Evolutionary conservation across 2,329 filamentous ascomycete species (phyloP), one percentile per base, ranked within the genome.

Genomic region (Harringtonia lauricola): DNA sequence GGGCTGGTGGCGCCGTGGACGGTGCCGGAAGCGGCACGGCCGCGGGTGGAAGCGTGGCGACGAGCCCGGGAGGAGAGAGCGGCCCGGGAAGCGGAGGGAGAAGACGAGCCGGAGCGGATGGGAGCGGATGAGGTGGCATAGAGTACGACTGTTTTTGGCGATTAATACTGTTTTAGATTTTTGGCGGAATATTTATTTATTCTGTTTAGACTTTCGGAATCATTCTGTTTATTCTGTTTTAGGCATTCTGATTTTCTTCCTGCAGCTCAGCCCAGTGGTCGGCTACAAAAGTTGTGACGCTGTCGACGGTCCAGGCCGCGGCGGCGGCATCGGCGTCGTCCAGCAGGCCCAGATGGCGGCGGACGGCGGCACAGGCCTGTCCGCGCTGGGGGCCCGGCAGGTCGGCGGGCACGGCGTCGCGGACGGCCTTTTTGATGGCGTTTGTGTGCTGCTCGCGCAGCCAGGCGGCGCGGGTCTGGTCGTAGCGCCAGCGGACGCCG

Each of bases 41-140:
- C 60, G 3, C 65, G 62, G 42, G 66, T 66, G 55, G 63, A 66
- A 12, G 61, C 62, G 2, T 74, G 71, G 71, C 61, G 62, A 24
- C 57, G 57, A 22, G 59, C 61, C 12, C 59, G 65, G 22, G 44
- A 63, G 24, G 66, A 63, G 4, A n/a, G n/a, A n/a, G n/a, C n/a
- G n/a, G n/a, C n/a, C n/a, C 59, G 57, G 38, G 66, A 73, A 50
- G 58, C 31, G 63, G 59, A 3, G 54, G 61, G 31, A 63, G 66
- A 29, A 4, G 35, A 57, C 57, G 19, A 54, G 62, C 33, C 64
- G 8, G 39, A 28, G 10, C 26, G 14, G 18, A 24, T 21, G 18
- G 26, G 10, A 1, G 41, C 22, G 2, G 41, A 15, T 12, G 30
- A 39, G 14, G 28, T 39, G 54, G 45, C 41, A 59, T 57, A 48